These are phyloP conservation scores for Toxicodendron radicans DNA, from an alignment of 345 rosid species.

Conservation along the genomic window DNA sequence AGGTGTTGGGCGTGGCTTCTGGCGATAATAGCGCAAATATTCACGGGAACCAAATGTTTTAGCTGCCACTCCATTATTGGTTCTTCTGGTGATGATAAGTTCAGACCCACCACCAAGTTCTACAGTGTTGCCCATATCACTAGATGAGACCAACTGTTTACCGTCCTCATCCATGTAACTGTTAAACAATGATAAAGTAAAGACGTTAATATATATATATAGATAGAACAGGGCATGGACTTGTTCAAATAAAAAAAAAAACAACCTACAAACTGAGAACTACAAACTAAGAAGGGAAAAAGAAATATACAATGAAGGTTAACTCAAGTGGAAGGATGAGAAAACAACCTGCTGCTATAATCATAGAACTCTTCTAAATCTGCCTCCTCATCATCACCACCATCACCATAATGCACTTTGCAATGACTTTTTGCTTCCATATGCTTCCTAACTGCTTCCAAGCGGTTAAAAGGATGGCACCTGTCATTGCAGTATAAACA, in stretches of 20 bases:
- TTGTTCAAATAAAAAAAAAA: too few species aligned
- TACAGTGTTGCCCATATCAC: slow-evolving; percentile 51
- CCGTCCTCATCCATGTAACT: slow-evolving; percentile 82
- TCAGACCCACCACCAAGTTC: slow-evolving; percentile 87
- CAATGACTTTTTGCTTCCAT: slow-evolving; percentile 94
- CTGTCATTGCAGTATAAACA: slow-evolving; percentile 88
- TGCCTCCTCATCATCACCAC: slow-evolving; percentile 85
- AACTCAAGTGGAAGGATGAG: not conserved
- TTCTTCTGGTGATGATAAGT: slow-evolving; percentile 69
- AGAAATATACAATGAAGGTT: too few species aligned
- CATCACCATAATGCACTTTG: slow-evolving; percentile 91
- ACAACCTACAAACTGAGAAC: too few species aligned
- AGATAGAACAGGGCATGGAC: not conserved
- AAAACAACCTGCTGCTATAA: slow-evolving; percentile 78
- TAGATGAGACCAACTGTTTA: slow-evolving; percentile 63
- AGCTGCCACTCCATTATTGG: slow-evolving; percentile 39
- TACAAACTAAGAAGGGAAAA: too few species aligned
- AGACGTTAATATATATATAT: not conserved
- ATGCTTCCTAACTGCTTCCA: slow-evolving; percentile 97
- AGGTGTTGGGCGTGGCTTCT: slow-evolving; percentile 84
- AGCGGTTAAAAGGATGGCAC: slow-evolving; percentile 70
- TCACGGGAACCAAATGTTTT: slow-evolving; percentile 90
- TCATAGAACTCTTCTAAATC: slow-evolving; percentile 95
- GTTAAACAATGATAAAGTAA: slow-evolving; percentile 10
- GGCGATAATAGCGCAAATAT: slow-evolving; percentile 81